Evolutionary conservation across 805 yeast species (phyloP).

Genomic region (Yamadazyma nakazawae): DNA sequence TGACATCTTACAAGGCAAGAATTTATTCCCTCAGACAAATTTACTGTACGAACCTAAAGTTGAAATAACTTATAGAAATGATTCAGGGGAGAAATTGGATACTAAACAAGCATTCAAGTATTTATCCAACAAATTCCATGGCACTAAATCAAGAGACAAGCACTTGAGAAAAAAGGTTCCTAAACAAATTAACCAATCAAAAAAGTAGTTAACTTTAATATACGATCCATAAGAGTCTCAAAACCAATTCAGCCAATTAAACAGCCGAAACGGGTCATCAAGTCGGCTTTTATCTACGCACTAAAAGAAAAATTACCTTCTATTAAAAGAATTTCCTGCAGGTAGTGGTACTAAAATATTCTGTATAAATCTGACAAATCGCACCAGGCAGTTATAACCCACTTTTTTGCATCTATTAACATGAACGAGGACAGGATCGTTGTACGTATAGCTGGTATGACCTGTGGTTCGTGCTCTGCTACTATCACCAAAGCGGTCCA

Average conservation of each 20-base stretch:
- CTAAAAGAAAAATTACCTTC: neutral
- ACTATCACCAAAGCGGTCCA: slow-evolving; percentile 57
- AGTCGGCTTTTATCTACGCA: neutral
- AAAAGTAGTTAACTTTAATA: neutral
- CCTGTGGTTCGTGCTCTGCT: slow-evolving; percentile 79
- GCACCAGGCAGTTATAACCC: neutral
- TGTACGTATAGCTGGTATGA: slow-evolving; percentile 60
- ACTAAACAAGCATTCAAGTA: slow-evolving; percentile 75
- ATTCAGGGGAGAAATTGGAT: slow-evolving; percentile 53
- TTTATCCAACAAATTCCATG: slow-evolving; percentile 77
- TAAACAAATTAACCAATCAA: neutral
- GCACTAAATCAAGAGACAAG: slow-evolving; percentile 27
- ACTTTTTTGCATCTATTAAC: neutral
- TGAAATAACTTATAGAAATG: slow-evolving; percentile 60
- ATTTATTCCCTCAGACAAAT: slow-evolving; percentile 16
- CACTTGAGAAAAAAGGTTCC: neutral
- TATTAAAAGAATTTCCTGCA: slow-evolving; percentile 2
- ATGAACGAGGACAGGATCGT: neutral
- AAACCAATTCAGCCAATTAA: neutral
- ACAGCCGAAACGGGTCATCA: neutral
- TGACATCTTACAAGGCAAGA: slow-evolving; percentile 24
- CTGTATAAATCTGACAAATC: slow-evolving; percentile 1
- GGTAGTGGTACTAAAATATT: neutral
- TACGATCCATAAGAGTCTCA: neutral
- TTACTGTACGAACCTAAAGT: slow-evolving; percentile 44